These are phyloP conservation scores for Phytopythium helicoides DNA, from an alignment of 352 stramenopile species.

Conservation along the genomic window DNA sequence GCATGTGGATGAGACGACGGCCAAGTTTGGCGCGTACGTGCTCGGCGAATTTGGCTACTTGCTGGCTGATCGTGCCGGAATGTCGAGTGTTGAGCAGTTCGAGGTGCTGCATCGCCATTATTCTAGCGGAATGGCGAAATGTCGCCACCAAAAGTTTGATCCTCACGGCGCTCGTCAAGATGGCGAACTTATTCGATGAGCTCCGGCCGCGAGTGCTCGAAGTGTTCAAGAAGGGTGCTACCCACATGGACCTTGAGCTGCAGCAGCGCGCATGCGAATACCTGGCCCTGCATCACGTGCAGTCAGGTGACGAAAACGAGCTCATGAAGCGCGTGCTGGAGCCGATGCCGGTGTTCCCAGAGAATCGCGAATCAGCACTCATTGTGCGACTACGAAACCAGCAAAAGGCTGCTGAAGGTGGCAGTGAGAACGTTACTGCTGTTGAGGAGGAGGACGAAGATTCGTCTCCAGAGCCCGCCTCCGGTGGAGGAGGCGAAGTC, in stretches of 20 bases:
- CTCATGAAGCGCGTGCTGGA: slow-evolving; percentile 94
- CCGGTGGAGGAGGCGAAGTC: slow-evolving; percentile 10
- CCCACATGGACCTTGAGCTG: slow-evolving; percentile 95
- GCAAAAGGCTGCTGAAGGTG: slow-evolving; percentile 40
- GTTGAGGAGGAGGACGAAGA: slow-evolving; percentile 5
- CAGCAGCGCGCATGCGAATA: slow-evolving; percentile 98
- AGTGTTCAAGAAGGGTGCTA: slow-evolving; percentile 93
- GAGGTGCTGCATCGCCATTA: slow-evolving; percentile 97
- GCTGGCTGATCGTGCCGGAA: slow-evolving; percentile 84
- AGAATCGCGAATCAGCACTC: slow-evolving; percentile 77
- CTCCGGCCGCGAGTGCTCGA: slow-evolving; percentile 85
- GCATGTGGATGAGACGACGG: slow-evolving; percentile 94
- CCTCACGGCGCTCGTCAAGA: slow-evolving; percentile 96
- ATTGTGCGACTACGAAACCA: slow-evolving; percentile 71
- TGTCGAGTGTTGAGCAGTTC: slow-evolving; percentile 94
- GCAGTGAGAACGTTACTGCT: background rate
- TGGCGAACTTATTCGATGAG: slow-evolving; percentile 87
- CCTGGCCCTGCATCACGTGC: slow-evolving; percentile 85
- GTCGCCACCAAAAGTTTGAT: slow-evolving; percentile 91
- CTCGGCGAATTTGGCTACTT: slow-evolving; percentile 98
- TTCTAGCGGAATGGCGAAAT: slow-evolving; percentile 46
- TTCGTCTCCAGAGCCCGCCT: slow-evolving; percentile 9
- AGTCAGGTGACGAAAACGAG: slow-evolving; percentile 43
- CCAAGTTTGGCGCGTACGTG: slow-evolving; percentile 95
- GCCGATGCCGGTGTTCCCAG: slow-evolving; percentile 97